These are phyloP conservation scores for Diplocarpon mali DNA, from an alignment of 2,329 filamentous ascomycete genomes.

Conservation along the genomic window DNA sequence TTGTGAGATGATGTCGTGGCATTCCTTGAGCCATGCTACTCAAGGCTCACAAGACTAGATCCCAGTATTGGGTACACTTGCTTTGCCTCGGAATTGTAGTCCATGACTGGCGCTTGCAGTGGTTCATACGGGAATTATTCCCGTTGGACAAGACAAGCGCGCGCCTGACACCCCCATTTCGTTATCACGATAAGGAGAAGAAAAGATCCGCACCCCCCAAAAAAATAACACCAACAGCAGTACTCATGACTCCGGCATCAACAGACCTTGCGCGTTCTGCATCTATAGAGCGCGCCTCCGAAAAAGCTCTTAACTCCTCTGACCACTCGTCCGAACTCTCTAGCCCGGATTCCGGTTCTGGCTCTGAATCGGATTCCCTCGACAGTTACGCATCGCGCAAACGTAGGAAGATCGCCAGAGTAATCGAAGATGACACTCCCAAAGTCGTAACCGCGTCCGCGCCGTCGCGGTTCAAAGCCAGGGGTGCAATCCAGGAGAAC, in stretches of 20 bases:
- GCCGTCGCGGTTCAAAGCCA: slow-evolving; percentile 24
- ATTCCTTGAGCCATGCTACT: too few relatives aligned
- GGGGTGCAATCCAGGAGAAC: slow-evolving; percentile 4
- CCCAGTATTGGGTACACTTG: too few relatives aligned
- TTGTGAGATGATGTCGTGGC: too few relatives aligned
- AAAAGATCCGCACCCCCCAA: too few relatives aligned
- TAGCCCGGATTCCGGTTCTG: slow-evolving; percentile 9
- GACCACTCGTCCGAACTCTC: slow-evolving; percentile 7
- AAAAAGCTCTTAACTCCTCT: neutral
- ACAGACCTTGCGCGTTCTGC: neutral
- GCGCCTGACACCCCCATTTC: too few relatives aligned
- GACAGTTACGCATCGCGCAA: slow-evolving; percentile 25
- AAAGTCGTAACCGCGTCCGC: slow-evolving; percentile 15
- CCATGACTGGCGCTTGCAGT: too few relatives aligned
- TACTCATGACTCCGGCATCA: neutral
- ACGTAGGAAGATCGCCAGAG: slow-evolving; percentile 20
- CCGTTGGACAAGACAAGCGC: too few relatives aligned
- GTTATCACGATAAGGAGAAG: too few relatives aligned
- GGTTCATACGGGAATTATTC: too few relatives aligned
- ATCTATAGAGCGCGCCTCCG: neutral
- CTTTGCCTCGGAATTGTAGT: too few relatives aligned
- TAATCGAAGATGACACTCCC: slow-evolving; percentile 11
- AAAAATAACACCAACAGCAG: neutral
- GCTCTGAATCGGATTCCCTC: slow-evolving; percentile 25
- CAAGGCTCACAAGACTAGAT: too few relatives aligned